These are phyloP conservation scores for Trypanosoma scelopori DNA, from an alignment of 208 protist species.

Conservation along the genomic window DNA sequence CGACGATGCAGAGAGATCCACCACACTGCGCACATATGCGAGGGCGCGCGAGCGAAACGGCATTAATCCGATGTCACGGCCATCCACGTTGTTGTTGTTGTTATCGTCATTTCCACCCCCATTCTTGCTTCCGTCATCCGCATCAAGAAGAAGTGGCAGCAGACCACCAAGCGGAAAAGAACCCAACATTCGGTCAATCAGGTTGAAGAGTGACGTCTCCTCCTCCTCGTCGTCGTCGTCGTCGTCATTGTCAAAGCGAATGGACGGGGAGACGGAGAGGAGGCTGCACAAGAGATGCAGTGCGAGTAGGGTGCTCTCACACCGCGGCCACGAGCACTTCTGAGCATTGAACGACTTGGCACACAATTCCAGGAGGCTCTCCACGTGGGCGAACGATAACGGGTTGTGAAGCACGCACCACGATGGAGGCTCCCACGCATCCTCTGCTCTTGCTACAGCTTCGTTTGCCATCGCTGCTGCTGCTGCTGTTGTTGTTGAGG, in stretches of 20 bases:
- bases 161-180: slow-evolving; percentile 54
- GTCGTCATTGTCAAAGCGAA: slow-evolving; percentile 53
- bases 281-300: slow-evolving; percentile 49
- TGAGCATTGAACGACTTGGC: neutral
- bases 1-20: slow-evolving; percentile 58
- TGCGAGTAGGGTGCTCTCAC: slow-evolving; percentile 26
- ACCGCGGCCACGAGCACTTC: slow-evolving; percentile 22
- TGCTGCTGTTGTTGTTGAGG: neutral
- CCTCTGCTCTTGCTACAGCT: neutral
- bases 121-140: slow-evolving; percentile 19
- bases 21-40: slow-evolving; percentile 40
- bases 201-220: slow-evolving; percentile 43
- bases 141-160: slow-evolving; percentile 40
- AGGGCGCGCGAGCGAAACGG: slow-evolving; percentile 42
- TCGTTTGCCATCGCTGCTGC: neutral
- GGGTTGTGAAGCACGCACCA: slow-evolving; percentile 27
- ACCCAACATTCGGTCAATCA: slow-evolving; percentile 45
- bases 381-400: slow-evolving; percentile 27
- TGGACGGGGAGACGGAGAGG: slow-evolving; percentile 43
- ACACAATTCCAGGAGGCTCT: slow-evolving; percentile 22
- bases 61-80: slow-evolving; percentile 27
- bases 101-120: slow-evolving; percentile 27
- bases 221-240: slow-evolving; percentile 45
- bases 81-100: slow-evolving; percentile 17
- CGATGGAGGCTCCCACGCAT: slow-evolving; percentile 32